A percentile compares a stretch with the other conserved stretches of the same genome.
Conservation (phyloP, 805 yeast species). For the Candida boidinii region DNA sequence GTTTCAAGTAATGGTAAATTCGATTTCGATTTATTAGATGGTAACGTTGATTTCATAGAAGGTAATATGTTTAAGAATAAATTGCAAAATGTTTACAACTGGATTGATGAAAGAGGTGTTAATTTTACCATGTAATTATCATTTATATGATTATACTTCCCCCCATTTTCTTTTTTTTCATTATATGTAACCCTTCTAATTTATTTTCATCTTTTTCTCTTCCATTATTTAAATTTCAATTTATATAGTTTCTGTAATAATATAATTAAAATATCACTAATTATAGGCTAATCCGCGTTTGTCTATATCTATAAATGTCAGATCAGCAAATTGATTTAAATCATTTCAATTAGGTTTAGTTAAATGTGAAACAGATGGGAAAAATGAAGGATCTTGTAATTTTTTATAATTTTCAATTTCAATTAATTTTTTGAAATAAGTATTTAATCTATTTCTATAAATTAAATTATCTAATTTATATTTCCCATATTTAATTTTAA, state of each 20-base stretch:
- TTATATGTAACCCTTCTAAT: too few relatives aligned
- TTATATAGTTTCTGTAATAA: too few relatives aligned
- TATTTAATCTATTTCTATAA: slow-evolving; percentile 31
- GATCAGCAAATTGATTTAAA: too few relatives aligned
- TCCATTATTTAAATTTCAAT: too few relatives aligned
- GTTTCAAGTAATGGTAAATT: slow-evolving; percentile 38
- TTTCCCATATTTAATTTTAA: slow-evolving; percentile 26
- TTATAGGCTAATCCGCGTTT: too few relatives aligned
- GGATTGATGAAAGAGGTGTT: slow-evolving; percentile 72
- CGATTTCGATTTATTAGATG: slow-evolving; percentile 61
- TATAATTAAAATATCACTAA: too few relatives aligned
- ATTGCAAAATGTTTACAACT: slow-evolving; percentile 55
- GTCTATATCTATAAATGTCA: too few relatives aligned
- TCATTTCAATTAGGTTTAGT: too few relatives aligned
- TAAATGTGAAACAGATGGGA: slow-evolving; percentile 26
- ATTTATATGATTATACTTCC: neutral
- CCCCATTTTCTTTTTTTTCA: too few relatives aligned
- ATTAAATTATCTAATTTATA: slow-evolving; percentile 32
- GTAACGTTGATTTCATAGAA: slow-evolving; percentile 57
- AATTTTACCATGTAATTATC: slow-evolving; percentile 25
- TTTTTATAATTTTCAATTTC: slow-evolving; percentile 23
- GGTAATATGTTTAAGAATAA: slow-evolving; percentile 59
- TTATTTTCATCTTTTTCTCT: too few relatives aligned
- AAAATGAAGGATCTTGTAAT: slow-evolving; percentile 27
- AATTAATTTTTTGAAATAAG: slow-evolving; percentile 25